These are phyloP conservation scores for Suillus fuscotomentosus DNA, from an alignment of 768 basidiomycete genomes.

Conservation along the genomic window DNA sequence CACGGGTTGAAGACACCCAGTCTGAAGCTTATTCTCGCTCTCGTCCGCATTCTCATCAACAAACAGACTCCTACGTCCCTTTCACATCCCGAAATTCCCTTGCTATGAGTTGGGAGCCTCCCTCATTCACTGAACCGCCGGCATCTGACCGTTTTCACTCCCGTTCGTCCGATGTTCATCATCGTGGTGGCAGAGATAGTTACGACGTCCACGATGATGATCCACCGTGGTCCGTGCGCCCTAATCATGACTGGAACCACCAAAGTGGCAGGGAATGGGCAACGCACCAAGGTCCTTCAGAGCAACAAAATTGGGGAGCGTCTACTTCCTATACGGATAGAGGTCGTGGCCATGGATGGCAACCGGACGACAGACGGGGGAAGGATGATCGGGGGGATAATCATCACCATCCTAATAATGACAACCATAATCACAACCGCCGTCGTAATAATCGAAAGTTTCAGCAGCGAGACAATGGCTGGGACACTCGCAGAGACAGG, in stretches of 20 bases:
- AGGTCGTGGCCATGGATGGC: conserved; percentile 43
- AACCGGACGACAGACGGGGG: conserved; percentile 40
- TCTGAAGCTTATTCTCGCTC: conserved; percentile 54
- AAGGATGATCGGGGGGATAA: conserved; percentile 36
- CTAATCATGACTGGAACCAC: conserved; percentile 40
- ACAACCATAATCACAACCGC: conserved; percentile 30
- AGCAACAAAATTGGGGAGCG: conserved; percentile 43
- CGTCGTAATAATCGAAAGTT: conserved; percentile 19
- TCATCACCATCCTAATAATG: conserved; percentile 18
- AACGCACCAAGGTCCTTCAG: conserved; percentile 39
- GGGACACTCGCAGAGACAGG: conserved; percentile 47
- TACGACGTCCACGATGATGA: conserved; percentile 45
- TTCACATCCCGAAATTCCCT: conserved; percentile 42
- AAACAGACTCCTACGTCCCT: conserved; percentile 45
- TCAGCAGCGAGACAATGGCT: conserved; percentile 40
- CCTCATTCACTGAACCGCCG: conserved; percentile 38
- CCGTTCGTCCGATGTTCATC: conserved; percentile 47
- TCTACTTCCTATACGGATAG: conserved; percentile 40
- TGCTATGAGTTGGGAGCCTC: conserved; percentile 49
- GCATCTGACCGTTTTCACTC: conserved; percentile 38
- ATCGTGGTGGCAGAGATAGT: conserved; percentile 48
- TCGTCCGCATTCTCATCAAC: conserved; percentile 41
- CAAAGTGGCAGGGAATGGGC: conserved; percentile 48
- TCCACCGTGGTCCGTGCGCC: conserved; percentile 40
- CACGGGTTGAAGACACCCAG: conserved; percentile 51